phyloP scores from a whole-genome alignment of 2,329 filamentous ascomycete genomes.

The Ploettnerulaceae sp. region DNA sequence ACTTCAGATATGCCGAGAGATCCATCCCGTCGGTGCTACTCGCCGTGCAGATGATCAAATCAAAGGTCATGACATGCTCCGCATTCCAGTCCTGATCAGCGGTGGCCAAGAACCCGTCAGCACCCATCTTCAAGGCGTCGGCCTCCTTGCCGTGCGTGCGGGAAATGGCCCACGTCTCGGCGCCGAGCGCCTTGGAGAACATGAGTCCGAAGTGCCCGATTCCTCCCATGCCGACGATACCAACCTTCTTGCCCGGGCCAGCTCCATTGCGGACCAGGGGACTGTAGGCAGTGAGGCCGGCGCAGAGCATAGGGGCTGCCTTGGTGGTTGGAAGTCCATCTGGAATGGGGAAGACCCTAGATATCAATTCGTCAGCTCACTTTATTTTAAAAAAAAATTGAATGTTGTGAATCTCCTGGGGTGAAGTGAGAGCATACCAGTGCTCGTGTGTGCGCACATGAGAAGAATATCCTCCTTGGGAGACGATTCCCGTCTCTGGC shows the following conservation, averaged over 20 bases:
- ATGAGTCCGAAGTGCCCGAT: slow-evolving; percentile 68
- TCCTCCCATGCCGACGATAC: slow-evolving; percentile 67
- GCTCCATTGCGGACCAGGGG: slow-evolving; percentile 72
- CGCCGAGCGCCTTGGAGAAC: slow-evolving; percentile 63
- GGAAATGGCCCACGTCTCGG: slow-evolving; percentile 58
- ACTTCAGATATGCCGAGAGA: slow-evolving; percentile 65
- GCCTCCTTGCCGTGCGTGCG: slow-evolving; percentile 55
- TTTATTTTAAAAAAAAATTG: not conserved
- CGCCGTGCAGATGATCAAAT: slow-evolving; percentile 72
- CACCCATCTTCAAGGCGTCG: slow-evolving; percentile 55
- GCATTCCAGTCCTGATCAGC: slow-evolving; percentile 53
- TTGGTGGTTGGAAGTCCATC: slow-evolving; percentile 58
- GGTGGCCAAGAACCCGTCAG: slow-evolving; percentile 56
- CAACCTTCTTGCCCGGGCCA: slow-evolving; percentile 75
- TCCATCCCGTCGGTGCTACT: slow-evolving; percentile 65
- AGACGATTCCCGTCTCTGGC: slow-evolving; percentile 55
- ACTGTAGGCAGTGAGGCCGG: slow-evolving; percentile 74
- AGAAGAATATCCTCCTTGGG: slow-evolving; percentile 61
- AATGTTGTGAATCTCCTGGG: too few species aligned
- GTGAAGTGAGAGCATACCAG: slow-evolving; percentile 41
- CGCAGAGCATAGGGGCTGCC: slow-evolving; percentile 79
- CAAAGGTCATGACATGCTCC: slow-evolving; percentile 59
- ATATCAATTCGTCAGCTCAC: not conserved
- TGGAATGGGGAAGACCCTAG: slow-evolving; percentile 45
- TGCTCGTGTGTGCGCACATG: slow-evolving; percentile 73